A percentile compares a stretch with the other conserved stretches of the same genome.
Conservation (phyloP, 768 basidiomycete species). For the Tremella yokohamensis region DNA sequence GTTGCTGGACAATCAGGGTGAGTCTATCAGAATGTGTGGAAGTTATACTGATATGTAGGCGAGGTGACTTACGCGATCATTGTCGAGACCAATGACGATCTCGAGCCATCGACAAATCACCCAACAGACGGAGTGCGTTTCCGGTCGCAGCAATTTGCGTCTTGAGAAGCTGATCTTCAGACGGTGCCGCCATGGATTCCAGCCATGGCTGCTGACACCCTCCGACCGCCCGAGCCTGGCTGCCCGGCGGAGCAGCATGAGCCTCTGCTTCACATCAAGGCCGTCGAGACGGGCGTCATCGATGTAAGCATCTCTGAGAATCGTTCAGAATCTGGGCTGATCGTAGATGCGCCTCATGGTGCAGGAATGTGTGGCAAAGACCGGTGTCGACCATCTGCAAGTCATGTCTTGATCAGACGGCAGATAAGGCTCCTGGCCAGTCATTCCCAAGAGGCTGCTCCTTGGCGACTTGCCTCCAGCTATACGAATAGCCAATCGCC, state of each 20-base stretch:
- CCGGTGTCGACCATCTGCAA: constrained; percentile 19
- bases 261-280: constrained; percentile 41
- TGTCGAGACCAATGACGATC: constrained; percentile 70
- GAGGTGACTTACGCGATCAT: constrained; percentile 76
- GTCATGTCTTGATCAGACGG: too few relatives aligned
- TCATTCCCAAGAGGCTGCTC: too few relatives aligned
- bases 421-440: too few relatives aligned
- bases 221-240: constrained; percentile 27
- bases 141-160: background rate
- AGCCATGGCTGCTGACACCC: constrained; percentile 35
- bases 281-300: constrained; percentile 49
- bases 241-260: constrained; percentile 34
- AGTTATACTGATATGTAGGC: constrained; percentile 60
- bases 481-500: too few relatives aligned
- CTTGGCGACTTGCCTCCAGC: too few relatives aligned
- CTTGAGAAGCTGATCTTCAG: constrained; percentile 7
- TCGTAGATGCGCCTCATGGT: constrained; percentile 46
- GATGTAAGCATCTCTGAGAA: constrained; percentile 36
- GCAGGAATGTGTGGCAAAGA: constrained; percentile 44
- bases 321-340: background rate
- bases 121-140: constrained; percentile 31
- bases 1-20: constrained; percentile 37
- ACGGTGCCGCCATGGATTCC: constrained; percentile 43
- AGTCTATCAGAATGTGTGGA: constrained; percentile 65
- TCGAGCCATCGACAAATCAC: constrained; percentile 30